Evolutionary conservation across 768 basidiomycete genomes (phyloP).

Genomic region (Mycena epipterygia): DNA sequence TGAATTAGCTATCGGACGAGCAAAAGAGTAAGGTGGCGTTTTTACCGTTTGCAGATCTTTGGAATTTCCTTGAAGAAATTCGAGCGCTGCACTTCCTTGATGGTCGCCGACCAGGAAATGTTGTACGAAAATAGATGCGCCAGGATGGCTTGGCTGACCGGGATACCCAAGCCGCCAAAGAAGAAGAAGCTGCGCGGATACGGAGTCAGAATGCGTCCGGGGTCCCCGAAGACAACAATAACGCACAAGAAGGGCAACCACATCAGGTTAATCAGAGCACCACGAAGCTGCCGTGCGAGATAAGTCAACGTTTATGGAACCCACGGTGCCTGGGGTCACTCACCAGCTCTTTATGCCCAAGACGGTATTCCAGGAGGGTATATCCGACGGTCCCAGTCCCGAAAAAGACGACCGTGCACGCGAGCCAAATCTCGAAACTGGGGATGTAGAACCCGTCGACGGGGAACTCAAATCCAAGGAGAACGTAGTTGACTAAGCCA

Average conservation of each 20-base stretch:
- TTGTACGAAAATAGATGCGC: constrained; percentile 74
- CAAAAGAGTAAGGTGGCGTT: constrained; percentile 42
- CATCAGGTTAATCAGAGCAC: constrained; percentile 69
- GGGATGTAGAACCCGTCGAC: constrained; percentile 85
- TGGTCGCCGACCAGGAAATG: constrained; percentile 69
- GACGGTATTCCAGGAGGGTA: constrained; percentile 78
- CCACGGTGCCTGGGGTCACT: constrained; percentile 37
- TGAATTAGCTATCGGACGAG: constrained; percentile 9
- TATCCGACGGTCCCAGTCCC: constrained; percentile 81
- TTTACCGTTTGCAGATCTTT: constrained; percentile 81
- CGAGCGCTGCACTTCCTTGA: constrained; percentile 87
- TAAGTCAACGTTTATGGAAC: not conserved
- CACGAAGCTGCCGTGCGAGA: constrained; percentile 50
- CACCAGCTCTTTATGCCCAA: constrained; percentile 68
- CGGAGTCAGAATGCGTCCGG: not conserved
- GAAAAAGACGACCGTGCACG: constrained; percentile 83
- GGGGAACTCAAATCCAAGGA: constrained; percentile 80
- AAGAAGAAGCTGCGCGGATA: constrained; percentile 73
- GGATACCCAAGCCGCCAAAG: constrained; percentile 82
- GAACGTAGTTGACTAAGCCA: constrained; percentile 77
- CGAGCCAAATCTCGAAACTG: constrained; percentile 86
- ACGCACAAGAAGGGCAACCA: constrained; percentile 86
- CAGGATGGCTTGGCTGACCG: constrained; percentile 75
- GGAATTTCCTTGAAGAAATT: constrained; percentile 95
- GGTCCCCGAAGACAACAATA: constrained; percentile 8